phyloP scores from a whole-genome alignment of 2,329 filamentous ascomycete genomes.

The Sclerotinia glacialis region DNA sequence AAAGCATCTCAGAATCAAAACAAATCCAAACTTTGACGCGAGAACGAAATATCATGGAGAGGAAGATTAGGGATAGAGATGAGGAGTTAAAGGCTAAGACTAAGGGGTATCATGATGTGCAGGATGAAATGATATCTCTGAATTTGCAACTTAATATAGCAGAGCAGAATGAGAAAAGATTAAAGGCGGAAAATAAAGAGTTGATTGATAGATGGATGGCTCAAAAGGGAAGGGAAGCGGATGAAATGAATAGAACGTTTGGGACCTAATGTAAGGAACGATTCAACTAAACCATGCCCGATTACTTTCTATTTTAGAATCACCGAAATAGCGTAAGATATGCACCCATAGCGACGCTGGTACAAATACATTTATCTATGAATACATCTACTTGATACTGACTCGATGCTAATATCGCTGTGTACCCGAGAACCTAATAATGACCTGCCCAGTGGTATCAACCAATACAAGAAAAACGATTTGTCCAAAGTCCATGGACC shows the following conservation, averaged over 20 bases:
- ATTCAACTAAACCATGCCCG: neutral
- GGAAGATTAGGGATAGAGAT: conserved; percentile 73
- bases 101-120: conserved; percentile 79
- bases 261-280: conserved; percentile 25
- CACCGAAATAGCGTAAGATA: neutral
- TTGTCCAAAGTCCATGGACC: neutral
- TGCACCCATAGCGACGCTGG: neutral
- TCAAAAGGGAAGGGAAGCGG: conserved; percentile 79
- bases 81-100: conserved; percentile 83
- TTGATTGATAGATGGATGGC: conserved; percentile 90
- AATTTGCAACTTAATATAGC: conserved; percentile 86
- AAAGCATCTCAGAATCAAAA: conserved; percentile 57
- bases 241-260: conserved; percentile 71
- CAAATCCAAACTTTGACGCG: conserved; percentile 60
- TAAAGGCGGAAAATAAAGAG: conserved; percentile 82
- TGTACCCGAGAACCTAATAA: conserved; percentile 11
- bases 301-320: neutral
- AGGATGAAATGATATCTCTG: conserved; percentile 87
- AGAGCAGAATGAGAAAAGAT: conserved; percentile 69
- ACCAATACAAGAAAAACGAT: conserved; percentile 16
- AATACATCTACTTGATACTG: conserved; percentile 4
- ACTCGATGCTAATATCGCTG: conserved; percentile 4
- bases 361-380: conserved; percentile 17
- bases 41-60: conserved; percentile 60
- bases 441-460: conserved; percentile 19